These are phyloP conservation scores for Citrullus amarus DNA, from an alignment of 306 rosid species.

Conservation along the genomic window DNA sequence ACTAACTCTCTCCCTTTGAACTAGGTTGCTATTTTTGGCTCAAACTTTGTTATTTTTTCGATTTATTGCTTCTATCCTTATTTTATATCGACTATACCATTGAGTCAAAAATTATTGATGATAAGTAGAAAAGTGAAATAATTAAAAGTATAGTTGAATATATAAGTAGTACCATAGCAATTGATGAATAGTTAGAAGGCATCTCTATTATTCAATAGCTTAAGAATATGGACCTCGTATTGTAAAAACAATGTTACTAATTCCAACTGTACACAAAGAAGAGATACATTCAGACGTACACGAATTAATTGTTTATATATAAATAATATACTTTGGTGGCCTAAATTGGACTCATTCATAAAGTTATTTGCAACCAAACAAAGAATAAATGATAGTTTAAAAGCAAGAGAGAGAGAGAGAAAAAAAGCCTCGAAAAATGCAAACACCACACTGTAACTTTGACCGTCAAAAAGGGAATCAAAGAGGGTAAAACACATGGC, in stretches of 20 bases:
- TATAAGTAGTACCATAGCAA: too few relatives aligned
- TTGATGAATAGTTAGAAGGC: too few relatives aligned
- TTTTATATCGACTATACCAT: too few relatives aligned
- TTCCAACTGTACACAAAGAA: background rate
- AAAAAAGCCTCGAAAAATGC: slow-evolving; percentile 49
- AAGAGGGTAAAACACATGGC: slow-evolving; percentile 69
- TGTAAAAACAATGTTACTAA: background rate
- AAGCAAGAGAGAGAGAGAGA: slow-evolving; percentile 22
- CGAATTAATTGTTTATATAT: background rate
- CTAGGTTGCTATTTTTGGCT: too few relatives aligned
- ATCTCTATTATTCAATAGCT: too few relatives aligned
- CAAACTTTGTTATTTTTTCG: too few relatives aligned
- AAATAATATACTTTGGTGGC: background rate
- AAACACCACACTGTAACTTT: slow-evolving; percentile 47
- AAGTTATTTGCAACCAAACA: background rate
- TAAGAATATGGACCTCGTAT: background rate
- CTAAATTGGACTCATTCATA: slow-evolving; percentile 5
- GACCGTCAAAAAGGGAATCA: slow-evolving; percentile 83
- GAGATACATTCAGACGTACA: background rate
- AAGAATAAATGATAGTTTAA: slow-evolving; percentile 15
- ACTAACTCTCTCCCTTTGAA: too few relatives aligned
- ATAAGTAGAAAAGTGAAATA: too few relatives aligned
- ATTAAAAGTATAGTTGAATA: too few relatives aligned
- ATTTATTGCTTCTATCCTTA: too few relatives aligned
- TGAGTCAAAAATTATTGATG: too few relatives aligned